Evolutionary conservation across 2,329 filamentous ascomycete genomes (phyloP).

Genomic region (Monilinia vaccinii-corymbosi): DNA sequence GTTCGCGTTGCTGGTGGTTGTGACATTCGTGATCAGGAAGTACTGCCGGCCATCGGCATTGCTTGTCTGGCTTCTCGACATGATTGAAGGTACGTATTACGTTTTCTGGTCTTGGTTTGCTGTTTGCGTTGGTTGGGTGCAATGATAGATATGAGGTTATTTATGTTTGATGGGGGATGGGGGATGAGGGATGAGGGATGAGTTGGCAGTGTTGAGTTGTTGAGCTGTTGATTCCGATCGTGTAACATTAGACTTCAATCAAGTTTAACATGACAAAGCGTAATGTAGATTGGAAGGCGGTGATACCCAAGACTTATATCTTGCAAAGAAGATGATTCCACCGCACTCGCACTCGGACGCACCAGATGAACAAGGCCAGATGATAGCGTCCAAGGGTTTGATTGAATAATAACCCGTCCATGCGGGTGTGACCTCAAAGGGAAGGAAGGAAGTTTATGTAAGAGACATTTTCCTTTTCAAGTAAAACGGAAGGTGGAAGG

Average conservation of each 20-base stretch:
- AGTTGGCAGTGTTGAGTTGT: conserved; percentile 7
- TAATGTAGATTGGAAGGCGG: not conserved
- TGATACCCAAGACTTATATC: conserved; percentile 1
- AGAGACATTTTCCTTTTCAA: not conserved
- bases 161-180: not conserved
- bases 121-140: not conserved
- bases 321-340: not conserved
- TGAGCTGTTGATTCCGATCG: conserved; percentile 4
- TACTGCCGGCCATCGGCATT: conserved; percentile 11
- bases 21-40: conserved; percentile 15
- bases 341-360: not conserved
- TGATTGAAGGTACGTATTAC: not conserved
- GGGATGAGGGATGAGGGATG: not conserved
- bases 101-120: not conserved
- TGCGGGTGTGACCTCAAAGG: conserved; percentile 2
- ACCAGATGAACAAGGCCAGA: conserved; percentile 6
- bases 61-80: not conserved
- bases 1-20: not conserved
- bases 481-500: too few relatives aligned
- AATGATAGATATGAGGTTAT: not conserved
- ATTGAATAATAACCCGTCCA: not conserved
- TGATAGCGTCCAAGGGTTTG: conserved; percentile 2
- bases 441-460: not conserved
- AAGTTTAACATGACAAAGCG: too few relatives aligned
- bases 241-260: conserved; percentile 5